Base-by-base conservation (phyloP, 192 early-diverging fungal genomes). In the Irineochytrium annulatum region DNA sequence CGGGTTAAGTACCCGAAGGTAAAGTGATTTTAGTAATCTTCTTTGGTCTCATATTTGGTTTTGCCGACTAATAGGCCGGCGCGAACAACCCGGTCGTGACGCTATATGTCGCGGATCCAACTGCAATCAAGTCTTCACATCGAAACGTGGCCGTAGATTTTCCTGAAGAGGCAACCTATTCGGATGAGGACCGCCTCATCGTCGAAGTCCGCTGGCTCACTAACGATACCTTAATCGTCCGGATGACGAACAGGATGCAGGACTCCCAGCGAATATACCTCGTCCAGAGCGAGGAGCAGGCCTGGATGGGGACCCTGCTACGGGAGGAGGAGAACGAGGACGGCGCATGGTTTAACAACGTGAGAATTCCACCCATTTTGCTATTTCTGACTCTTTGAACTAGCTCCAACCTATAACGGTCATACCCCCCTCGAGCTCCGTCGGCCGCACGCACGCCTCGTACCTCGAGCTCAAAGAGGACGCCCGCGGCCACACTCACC, bases 171-270 rank as follows among this genome's bases (percentile, higher is more conserved):
- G 32, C 65, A 26, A 69, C 85, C 14, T 87, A 87, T 53, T 67
- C 68, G 2, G 75, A 75, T n/a, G 74, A 88, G 2, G 86, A 97
- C 76, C 79, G 81, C 27, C 61, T 95, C 3, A 80, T 98, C 62
- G 83, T 86, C n/a, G 87, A 89, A 60, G 84, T 94, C 33, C 67
- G 70, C 14, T 98, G 95, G 95, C 62, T 89, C 19, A 14, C 37
- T 13, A 62, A 68, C 0, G 70, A 75, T 29, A 48, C 68, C 2
- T 65, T 98, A 44, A 49, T 95, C 22, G 88, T 91, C 30, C 77
- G 89, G 51, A 78, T 81, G 27, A 90, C 91, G 70, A 98, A 98
- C 63, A 77, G 95, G 17, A 86, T 97, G 20, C 95, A 98, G 60
- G 91, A 94, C 67, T 77, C 84, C 2, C 76, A 86, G 60, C 76